Base-by-base conservation (phyloP, 1,284 basidiomycete genomes). In the Leccinum fallax region DNA sequence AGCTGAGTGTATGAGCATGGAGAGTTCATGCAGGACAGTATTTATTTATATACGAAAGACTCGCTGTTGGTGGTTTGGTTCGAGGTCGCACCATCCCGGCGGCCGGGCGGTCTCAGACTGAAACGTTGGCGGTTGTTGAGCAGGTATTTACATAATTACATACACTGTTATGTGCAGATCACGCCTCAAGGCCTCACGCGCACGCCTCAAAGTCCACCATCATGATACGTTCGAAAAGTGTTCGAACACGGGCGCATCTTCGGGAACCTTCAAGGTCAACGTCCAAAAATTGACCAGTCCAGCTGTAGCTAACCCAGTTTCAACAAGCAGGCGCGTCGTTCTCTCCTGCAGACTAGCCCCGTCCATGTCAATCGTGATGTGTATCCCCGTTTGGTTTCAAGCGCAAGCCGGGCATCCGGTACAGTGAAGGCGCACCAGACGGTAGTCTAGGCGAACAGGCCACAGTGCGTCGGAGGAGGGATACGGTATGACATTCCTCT, bases 381-480 rank as follows among this genome's bases (percentile, higher is more conserved):
- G 70, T 69, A 4, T 71, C 71, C 1, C 40, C n/a, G 2, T 32
- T 62, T 36, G 46, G 70, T 8, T 69, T 67, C n/a, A 72, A 72
- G 59, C 71, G 70, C 61, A 70, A 66, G 55, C 38, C 36, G 0
- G 63, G 61, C 30, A 26, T 43, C 7, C 53, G 62, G n/a, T 61
- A 59, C 40, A 46, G 56, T 26, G 57, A 63, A 3, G 68, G 58
- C 7, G 2, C 53, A 10, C 40, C 57, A 53, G 67, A 72, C n/a
- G 40, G 38, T 13, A 40, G 38, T 13, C 49, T 58, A 28, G 59
- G 61, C 16, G 70, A 70, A 34, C 68, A 69, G 32, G 60, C 70
- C 32, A 62, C 70, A 32, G 60, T 55, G 36, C 72, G 70, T 30
- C 63, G 71, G 58, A 70, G 67, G 58, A 72, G 67, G 60, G 69